A percentile compares a stretch with the other conserved stretches of the same genome.
Conservation (phyloP, 768 basidiomycete genomes). For the Guyanaporus albipodus region DNA sequence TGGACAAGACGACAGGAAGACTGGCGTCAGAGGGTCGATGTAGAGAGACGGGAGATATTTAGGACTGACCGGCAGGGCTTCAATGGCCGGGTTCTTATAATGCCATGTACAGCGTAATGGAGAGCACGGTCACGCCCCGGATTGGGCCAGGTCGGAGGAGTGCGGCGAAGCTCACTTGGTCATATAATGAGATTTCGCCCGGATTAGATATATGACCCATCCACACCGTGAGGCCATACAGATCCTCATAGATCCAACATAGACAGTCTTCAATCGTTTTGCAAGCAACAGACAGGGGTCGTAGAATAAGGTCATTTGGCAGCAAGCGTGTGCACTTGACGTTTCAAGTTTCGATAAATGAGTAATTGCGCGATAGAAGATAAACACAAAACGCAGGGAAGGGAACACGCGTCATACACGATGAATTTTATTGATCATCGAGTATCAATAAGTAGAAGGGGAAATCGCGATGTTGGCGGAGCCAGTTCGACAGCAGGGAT, state of each 20-base stretch:
- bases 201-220: conserved; percentile 26
- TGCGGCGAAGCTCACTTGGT: conserved; percentile 1
- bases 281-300: conserved; percentile 8
- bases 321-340: conserved; percentile 13
- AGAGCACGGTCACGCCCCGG: conserved; percentile 5
- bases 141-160: conserved; percentile 5
- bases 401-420: conserved; percentile 16
- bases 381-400: conserved; percentile 10
- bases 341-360: conserved; percentile 32
- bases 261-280: background rate
- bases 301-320: conserved; percentile 14
- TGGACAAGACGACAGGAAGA: background rate
- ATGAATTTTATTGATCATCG: conserved; percentile 23
- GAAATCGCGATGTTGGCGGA: conserved; percentile 72
- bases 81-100: conserved; percentile 5
- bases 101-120: conserved; percentile 6
- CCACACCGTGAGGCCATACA: conserved; percentile 1
- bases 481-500: conserved; percentile 60
- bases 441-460: conserved; percentile 59
- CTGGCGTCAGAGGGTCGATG: no score
- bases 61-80: background rate
- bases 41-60: no score
- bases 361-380: conserved; percentile 18
- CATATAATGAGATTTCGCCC: conserved; percentile 10
- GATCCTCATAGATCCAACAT: conserved; percentile 17